Base-by-base conservation (phyloP, 441 rosid species). In the Pelargonium exstipulatum region DNA sequence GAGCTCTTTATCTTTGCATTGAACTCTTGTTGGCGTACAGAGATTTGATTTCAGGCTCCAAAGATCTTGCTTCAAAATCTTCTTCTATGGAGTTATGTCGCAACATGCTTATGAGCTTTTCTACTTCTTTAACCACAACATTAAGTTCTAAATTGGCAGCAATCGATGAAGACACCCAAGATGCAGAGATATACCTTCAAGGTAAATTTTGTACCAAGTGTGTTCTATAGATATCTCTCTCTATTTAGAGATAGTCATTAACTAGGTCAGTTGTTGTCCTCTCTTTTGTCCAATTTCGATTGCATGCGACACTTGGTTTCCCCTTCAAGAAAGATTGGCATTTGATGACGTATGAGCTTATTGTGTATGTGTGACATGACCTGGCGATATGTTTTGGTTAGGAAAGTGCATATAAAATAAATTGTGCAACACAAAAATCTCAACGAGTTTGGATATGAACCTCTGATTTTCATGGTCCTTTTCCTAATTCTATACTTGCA, bases 21-120 rank as follows among this genome's bases (percentile, higher is more conserved):
- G 84, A 84, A 76, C 88, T 94, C 74, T 88, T 91, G 75, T 78
- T 77, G 75, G 90, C 96, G 68, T 84, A 87, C 73, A 83, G 85
- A 82, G 91, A 95, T 72, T 74, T 87, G 78, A 71, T 58, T 62
- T 48, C 74, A 49, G 76, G 66, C 66, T 76, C 81, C 42, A 76
- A 70, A 64, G 73, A 74, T 71, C 74, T 43, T 58, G 61, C 65
- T 58, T 66, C 76, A 43, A 71, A 67, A 61, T 64, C 77, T 75
- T 43, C 42, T 62, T 68, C 70, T 71, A 78, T 68, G 14, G 86
- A 83, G 76, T 71, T 75, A 66, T 91, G 84, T 78, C 81, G 70
- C 76, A 57, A 76, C 81, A 75, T 86, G 73, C 82, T 88, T 49
- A 76, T 75, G 72, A 70, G 76, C 71, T 86, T 73, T 73, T 84